A percentile compares a stretch with the other conserved stretches of the same genome.
Evolutionary conservation across 129 eudicot species (phyloP).

Genomic region (Apium graveolens): DNA sequence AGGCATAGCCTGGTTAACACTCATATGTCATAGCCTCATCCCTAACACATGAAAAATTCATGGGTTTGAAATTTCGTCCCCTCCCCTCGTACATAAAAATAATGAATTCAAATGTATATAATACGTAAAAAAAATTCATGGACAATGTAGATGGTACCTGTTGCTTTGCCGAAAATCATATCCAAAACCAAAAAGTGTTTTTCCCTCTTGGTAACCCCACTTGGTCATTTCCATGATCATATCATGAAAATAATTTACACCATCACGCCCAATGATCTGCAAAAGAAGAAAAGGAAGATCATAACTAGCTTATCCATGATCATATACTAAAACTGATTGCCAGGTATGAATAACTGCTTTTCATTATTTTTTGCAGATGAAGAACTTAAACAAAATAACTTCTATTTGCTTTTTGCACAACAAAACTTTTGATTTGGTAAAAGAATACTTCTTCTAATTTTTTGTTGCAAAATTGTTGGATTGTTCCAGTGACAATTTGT

Average conservation of each 20-base stretch:
- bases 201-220: conserved; percentile 97
- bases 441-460: too few relatives aligned
- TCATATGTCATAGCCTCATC: not conserved
- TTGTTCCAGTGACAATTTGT: not conserved
- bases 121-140: not conserved
- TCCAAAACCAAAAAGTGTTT: conserved; percentile 94
- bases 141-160: conserved; percentile 35
- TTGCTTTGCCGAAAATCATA: conserved; percentile 99
- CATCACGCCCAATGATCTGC: conserved; percentile 74
- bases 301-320: not conserved
- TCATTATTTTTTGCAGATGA: too few relatives aligned
- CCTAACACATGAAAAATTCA: not conserved
- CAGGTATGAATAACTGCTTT: too few relatives aligned
- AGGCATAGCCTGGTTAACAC: not conserved
- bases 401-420: not conserved
- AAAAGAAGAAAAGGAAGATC: conserved; percentile 4
- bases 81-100: not conserved
- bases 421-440: not conserved
- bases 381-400: too few relatives aligned
- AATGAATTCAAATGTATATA: not conserved
- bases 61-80: not conserved
- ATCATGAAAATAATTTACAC: conserved; percentile 88
- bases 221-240: conserved; percentile 79
- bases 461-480: not conserved
- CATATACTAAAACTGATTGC: not conserved